These are phyloP conservation scores for Arthrobotrys pseudoclavata DNA, from an alignment of 2,329 filamentous ascomycete species.

Conservation along the genomic window DNA sequence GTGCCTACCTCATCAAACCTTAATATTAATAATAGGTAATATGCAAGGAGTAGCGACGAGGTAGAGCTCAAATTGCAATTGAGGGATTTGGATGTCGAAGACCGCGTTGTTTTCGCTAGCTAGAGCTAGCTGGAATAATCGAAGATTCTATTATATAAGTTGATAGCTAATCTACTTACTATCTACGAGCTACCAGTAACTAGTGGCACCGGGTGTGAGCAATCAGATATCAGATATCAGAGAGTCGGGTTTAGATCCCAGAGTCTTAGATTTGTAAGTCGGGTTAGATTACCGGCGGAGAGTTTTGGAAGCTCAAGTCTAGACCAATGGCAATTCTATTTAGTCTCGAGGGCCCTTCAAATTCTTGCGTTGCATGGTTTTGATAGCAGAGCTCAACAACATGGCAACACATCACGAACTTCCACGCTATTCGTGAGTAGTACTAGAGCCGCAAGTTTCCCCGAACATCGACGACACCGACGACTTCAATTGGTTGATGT, in stretches of 20 bases:
- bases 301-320: not conserved
- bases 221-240: not conserved
- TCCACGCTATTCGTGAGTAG: too few species aligned
- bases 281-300: constrained; percentile 31
- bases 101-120: not conserved
- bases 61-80: too few species aligned
- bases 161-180: too few species aligned
- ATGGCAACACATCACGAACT: constrained; percentile 42
- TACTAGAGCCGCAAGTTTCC: too few species aligned
- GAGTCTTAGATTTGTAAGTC: constrained; percentile 6
- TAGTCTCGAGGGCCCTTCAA: not conserved
- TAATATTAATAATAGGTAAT: not conserved
- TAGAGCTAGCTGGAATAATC: too few species aligned
- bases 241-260: too few species aligned
- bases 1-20: not conserved
- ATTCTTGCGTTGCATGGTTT: not conserved
- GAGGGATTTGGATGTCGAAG: not conserved
- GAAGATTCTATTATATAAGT: too few species aligned
- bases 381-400: constrained; percentile 12
- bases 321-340: not conserved
- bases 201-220: too few species aligned
- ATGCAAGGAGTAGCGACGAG: not conserved
- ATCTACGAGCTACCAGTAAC: too few species aligned
- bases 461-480: not conserved
- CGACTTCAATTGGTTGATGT: not conserved